Evolutionary conservation across 208 protist genomes (phyloP), one percentile per base, ranked within the genome.

Genomic region (Leishmania aethiopica): DNA sequence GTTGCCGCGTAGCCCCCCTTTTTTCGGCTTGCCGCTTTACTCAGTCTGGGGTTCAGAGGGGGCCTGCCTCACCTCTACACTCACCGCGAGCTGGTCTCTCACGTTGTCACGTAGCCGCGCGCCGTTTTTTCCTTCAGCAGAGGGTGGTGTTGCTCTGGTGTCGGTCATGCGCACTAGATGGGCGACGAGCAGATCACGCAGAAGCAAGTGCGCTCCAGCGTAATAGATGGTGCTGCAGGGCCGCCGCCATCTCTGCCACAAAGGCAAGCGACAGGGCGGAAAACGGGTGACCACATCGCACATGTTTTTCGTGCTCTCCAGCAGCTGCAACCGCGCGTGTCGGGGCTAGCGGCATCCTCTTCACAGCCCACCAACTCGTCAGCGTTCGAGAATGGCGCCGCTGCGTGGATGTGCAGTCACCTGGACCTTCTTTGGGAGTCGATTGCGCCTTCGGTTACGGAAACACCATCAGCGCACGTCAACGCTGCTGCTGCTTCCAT

Each of bases 361-460:
- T 28, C 60, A n/a, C 3, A 25, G 17, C 15, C 10, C 45, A 19
- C 70, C 37, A 2, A 22, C 10, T 17, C 22, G 37, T 19, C 53
- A 25, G 53, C 51, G n/a, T 70, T 78, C 19, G 59, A 66, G 53
- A 74, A 75, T 42, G 83, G 78, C 4, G 83, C 78, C 7, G 78
- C 77, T n/a, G 83, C 78, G 64, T 82, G 77, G 83, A 75, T 86
- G 78, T 86, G 83, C 67, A 70, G 66, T 72, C 73, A 76, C 7
- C 78, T 86, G 25, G 83, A 86, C 19, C n/a, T 59, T n/a, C 62
- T 82, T 15, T 86, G 83, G 82, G 78, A 73, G 17, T 59, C 70
- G 51, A 53, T 35, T 25, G 59, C 66, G 22, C 45, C 75, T 19
- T 60, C 77, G 51, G 66, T 35, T 59, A 28, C 76, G 45, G n/a